phyloP scores from a whole-genome alignment of 257 asterid species.

The Capsicum baccatum region DNA sequence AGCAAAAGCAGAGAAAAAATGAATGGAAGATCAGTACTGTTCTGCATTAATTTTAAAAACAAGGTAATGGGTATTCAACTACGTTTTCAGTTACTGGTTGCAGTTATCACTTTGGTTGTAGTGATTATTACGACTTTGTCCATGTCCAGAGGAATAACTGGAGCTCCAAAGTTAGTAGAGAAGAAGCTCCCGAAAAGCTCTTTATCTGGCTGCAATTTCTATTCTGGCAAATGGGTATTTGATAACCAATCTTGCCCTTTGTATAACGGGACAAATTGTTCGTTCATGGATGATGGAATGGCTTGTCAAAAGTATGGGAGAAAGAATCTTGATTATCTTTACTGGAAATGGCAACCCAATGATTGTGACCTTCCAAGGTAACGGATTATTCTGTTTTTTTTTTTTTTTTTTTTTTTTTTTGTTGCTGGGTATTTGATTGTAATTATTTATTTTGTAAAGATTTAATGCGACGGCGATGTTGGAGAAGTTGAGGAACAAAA shows the following conservation, averaged over 20 bases:
- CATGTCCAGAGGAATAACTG: not conserved
- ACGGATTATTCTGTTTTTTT: not conserved
- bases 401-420: not conserved
- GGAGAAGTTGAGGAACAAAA: slow-evolving; percentile 65
- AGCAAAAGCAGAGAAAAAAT: not conserved
- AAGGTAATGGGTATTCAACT: slow-evolving; percentile 18
- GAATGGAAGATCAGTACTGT: slow-evolving; percentile 7
- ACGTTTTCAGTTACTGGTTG: slow-evolving; percentile 20
- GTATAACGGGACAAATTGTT: slow-evolving; percentile 44
- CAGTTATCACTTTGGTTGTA: slow-evolving; percentile 16
- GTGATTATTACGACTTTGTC: slow-evolving; percentile 17
- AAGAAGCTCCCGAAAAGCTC: not conserved
- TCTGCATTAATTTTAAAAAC: not conserved
- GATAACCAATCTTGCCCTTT: slow-evolving; percentile 47
- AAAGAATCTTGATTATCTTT: slow-evolving; percentile 44
- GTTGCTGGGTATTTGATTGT: not conserved
- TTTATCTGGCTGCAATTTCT: slow-evolving; percentile 31
- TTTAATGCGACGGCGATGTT: slow-evolving; percentile 55
- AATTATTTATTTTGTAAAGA: slow-evolving; percentile 38
- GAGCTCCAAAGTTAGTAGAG: slow-evolving; percentile 17
- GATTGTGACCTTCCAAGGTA: slow-evolving; percentile 60
- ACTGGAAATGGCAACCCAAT: slow-evolving; percentile 65
- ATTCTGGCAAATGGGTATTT: slow-evolving; percentile 37
- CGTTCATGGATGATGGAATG: slow-evolving; percentile 40
- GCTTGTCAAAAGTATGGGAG: slow-evolving; percentile 51